These are phyloP conservation scores for Aciculosporium take DNA, from an alignment of 2,329 filamentous ascomycete genomes.

Conservation along the genomic window DNA sequence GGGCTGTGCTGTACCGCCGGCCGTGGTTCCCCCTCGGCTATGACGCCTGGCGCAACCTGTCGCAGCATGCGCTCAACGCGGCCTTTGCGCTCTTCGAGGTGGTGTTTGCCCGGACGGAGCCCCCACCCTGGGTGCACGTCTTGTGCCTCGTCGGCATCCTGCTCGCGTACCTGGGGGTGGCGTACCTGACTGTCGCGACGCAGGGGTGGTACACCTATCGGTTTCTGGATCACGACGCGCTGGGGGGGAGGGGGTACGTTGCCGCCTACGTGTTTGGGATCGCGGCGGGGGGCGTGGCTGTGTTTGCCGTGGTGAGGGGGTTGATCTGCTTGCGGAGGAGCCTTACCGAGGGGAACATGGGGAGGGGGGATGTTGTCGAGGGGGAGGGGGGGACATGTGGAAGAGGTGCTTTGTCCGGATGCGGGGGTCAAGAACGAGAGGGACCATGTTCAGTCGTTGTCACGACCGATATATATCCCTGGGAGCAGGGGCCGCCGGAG, in stretches of 20 bases:
- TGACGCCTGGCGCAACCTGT: conserved; percentile 50
- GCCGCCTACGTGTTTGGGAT: conserved; percentile 52
- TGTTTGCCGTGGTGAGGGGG: conserved; percentile 38
- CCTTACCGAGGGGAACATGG: conserved; percentile 32
- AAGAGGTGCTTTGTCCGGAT: too few species aligned
- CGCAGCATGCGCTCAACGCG: conserved; percentile 62
- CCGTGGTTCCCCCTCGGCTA: conserved; percentile 38
- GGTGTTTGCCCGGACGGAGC: conserved; percentile 48
- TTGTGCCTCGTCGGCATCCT: conserved; percentile 55
- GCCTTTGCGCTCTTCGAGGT: conserved; percentile 65
- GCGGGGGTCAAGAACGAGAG: too few species aligned
- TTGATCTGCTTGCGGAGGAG: conserved; percentile 36
- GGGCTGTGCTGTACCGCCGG: conserved; percentile 42
- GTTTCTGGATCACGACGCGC: conserved; percentile 55
- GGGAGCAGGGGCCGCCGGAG: too few species aligned
- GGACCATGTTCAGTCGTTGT: too few species aligned
- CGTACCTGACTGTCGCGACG: conserved; percentile 56
- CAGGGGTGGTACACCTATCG: conserved; percentile 63
- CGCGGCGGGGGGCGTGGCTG: conserved; percentile 33
- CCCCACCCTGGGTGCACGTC: conserved; percentile 48
- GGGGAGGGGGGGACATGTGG: too few species aligned
- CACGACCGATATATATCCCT: too few species aligned
- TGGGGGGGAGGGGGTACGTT: conserved; percentile 33
- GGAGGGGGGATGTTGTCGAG: conserved; percentile 24
- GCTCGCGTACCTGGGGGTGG: conserved; percentile 56